Base-by-base conservation (phyloP, 1,284 basidiomycete species). In the Ceratobasidium sp. region DNA sequence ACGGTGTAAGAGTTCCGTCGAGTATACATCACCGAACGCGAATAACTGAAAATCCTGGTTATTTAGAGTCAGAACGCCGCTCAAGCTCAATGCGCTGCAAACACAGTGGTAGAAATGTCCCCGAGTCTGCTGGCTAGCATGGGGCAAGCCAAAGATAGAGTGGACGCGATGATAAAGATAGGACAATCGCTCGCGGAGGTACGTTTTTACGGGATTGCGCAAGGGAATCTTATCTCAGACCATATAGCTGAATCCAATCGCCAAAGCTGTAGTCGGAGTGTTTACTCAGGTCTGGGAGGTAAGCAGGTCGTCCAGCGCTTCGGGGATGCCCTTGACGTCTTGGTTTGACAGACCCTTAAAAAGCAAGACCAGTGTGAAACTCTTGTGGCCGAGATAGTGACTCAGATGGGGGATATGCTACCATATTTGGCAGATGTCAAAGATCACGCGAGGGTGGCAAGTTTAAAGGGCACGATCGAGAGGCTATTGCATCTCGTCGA, bases 291-390 rank as follows among this genome's bases (percentile, higher is more conserved):
- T 38, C 2, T 65, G 62, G 62, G 40, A 65, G 62, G 62, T 65
- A 46, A 38, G 62, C 40, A 44, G 40, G 5, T 64, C 26, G 15
- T 42, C 40, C 40, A 38, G 12, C 15, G 20, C 10, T 20, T 7
- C 20, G 12, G 12, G 9, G 26, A 33, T 5, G 3, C 26, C 7
- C 13, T 7, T 2, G 2, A 15, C 59, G 7, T 38, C 9, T 10
- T 61, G 33, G 23, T 50, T 50, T 7, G 48, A 59, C 12, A 65
- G 62, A 46, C 20, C 6, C 28, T 65, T 13, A 48, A 65, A 2
- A 42, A 65, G 44, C 62, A 65, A 65, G 62, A 65, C 38, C 20
- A 65, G n/a, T 65, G 44, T 42, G 62, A 65, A 12, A 46, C 26
- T n/a, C 33, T n/a, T 65, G 62, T 65, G 44, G 44, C 62, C 17